Evolutionary conservation across 257 asterid species (phyloP), one percentile per base, ranked within the genome.

Genomic region (Solanum sejunctum): DNA sequence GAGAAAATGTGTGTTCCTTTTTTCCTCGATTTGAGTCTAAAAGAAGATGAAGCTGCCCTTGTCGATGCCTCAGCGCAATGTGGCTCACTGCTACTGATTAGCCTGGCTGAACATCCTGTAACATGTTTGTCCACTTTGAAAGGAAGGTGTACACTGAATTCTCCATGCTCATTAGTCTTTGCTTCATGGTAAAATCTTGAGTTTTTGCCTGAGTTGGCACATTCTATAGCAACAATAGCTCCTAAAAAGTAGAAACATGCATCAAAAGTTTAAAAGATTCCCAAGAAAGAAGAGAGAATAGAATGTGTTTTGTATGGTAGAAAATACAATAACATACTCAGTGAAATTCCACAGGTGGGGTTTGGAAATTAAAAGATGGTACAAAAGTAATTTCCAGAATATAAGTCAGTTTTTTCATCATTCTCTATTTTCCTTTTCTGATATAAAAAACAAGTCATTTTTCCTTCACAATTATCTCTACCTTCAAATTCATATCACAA

Each of bases 161-260:
- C 91, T 79, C 99, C 99, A 36, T 84, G 91, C 28, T 87, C 78
- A 85, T 95, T 89, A 10, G 99, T 95, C 85, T 88, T 90, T 66
- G 87, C 97, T 79, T 88, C 88, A 26, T 85, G 75, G 18, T 85
- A 85, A 79, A 95, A 94, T 56, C 86, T 87, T 8, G 86, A 86
- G 4, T 57, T 80, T 45, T 92, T 71, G 18, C 85, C 58, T 2
- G 83, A 54, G 47, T 80, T 89, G 84, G 85, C 91, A 89, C 99
- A 95, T 86, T 92, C 96, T 36, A 95, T 92, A 20, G 89, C 95
- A 77, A 94, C 95, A 4, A 93, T 84, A 72, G 99, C 99, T 81
- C 99, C 99, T 95, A 28, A 28, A 28, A 28, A 64, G 10, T 17
- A 55, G 16, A 58, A 60, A 60, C 28, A 36, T 20, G 58, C 83